A percentile compares a stretch with the other conserved stretches of the same genome.
phyloP scores from a whole-genome alignment of 2,329 filamentous ascomycete species.

The Chalaropsis ovoidea region DNA sequence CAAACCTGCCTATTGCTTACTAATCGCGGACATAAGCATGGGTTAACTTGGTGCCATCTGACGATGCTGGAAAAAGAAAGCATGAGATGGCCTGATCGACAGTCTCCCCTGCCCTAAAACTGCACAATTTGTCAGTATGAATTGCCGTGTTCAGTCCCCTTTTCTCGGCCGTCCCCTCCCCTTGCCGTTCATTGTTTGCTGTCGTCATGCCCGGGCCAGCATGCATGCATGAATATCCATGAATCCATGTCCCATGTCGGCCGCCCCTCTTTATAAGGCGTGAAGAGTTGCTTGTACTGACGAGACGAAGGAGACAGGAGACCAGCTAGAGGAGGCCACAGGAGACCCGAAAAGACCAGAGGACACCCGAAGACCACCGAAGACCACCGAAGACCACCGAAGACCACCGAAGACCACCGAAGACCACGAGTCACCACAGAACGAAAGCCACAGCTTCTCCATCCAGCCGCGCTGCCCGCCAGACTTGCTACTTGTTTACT shows the following conservation, averaged over 20 bases:
- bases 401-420: too few relatives aligned
- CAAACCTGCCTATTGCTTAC: too few relatives aligned
- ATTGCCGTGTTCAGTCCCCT: too few relatives aligned
- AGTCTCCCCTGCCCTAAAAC: not conserved
- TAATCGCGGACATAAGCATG: not conserved
- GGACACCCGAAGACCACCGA: too few relatives aligned
- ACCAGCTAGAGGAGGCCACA: not conserved
- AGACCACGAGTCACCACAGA: too few relatives aligned
- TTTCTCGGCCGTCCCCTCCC: not conserved
- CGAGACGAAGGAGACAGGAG: slow-evolving; percentile 53
- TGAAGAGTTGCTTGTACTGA: slow-evolving; percentile 31
- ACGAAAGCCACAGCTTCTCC: not conserved
- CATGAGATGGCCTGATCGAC: slow-evolving; percentile 1
- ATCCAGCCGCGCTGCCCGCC: not conserved
- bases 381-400: too few relatives aligned
- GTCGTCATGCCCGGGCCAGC: not conserved
- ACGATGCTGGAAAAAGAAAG: not conserved
- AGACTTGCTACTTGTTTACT: not conserved
- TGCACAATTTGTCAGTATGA: not conserved
- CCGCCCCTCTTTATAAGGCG: slow-evolving; percentile 4
- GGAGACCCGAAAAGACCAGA: too few relatives aligned
- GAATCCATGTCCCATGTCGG: not conserved
- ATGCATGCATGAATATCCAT: too few relatives aligned
- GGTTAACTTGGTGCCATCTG: not conserved
- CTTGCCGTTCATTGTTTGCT: not conserved